Base-by-base conservation (phyloP, 2,329 filamentous ascomycete genomes). In the Hymenoscyphus albidus region DNA sequence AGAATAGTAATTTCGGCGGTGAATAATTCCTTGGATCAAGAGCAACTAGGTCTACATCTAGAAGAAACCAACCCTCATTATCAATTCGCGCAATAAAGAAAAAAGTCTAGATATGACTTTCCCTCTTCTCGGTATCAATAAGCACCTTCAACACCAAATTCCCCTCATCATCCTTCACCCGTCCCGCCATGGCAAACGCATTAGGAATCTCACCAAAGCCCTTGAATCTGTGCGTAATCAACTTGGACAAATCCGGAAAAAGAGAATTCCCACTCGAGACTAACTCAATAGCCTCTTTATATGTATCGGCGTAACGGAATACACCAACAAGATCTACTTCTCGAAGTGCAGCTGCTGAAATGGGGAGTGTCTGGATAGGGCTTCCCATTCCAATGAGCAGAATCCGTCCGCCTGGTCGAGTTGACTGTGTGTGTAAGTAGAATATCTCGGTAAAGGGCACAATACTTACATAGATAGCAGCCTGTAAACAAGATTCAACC, bases 271-370 rank as follows among this genome's bases (percentile, higher is more conserved):
- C 90, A 76, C 89, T 93, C 80, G 91, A 86, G 32, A 98, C 84
- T 69, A 98, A 81, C 60, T 93, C 85, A 70, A 98, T 97, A 44
- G 95, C 95, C 67, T 92, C 87, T 38, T 92, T 93, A 91, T 94
- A 98, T 12, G 92, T 96, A 81, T 97, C 89, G 32, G 88, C 88
- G 70, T 93, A 93, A 60, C 90, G 83, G 79, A 93, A 92, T 44
- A 91, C 87, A 55, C 89, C 89, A 10, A 91, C 78, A 27, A 93
- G 86, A 73, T 93, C 90, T 58, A 93, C 85, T 77, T 93, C 90
- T 60, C 89, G 84, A n/a, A 91, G 80, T 38, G 89, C 88, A 2
- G 89, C 89, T 9, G 88, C 87, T 6, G 87, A 90, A 63, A 93
- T 81, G 1, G 89, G 89, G 3, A 93, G 81, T 0, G 88, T 92